These are phyloP conservation scores for Penicillium sp. DNA, from an alignment of 2,329 filamentous ascomycete species.

Conservation along the genomic window DNA sequence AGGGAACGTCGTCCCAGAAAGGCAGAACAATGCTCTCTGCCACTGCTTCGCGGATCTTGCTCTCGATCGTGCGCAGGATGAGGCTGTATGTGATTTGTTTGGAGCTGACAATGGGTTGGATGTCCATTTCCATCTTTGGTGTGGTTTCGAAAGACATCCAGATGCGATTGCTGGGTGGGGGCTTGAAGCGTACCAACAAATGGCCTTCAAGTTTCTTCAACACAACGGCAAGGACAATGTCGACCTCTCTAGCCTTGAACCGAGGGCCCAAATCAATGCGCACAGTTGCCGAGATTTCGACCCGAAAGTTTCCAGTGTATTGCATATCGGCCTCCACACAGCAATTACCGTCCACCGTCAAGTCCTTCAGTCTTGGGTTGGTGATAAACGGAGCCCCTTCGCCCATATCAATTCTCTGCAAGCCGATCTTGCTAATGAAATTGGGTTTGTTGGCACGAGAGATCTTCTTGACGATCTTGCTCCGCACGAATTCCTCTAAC, in stretches of 20 bases:
- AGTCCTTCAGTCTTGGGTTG: conserved; percentile 80
- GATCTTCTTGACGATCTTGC: conserved; percentile 95
- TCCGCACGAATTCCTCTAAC: conserved; percentile 73
- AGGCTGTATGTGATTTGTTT: conserved; percentile 93
- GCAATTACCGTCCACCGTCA: conserved; percentile 89
- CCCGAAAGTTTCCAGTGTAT: conserved; percentile 83
- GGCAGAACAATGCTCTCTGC: conserved; percentile 88
- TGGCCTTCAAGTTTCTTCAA: conserved; percentile 85
- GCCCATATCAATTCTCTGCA: conserved; percentile 81
- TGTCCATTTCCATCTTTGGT: conserved; percentile 89
- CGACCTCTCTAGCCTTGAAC: conserved; percentile 88
- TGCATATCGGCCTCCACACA: conserved; percentile 81
- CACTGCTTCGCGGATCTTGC: conserved; percentile 88
- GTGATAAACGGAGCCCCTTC: conserved; percentile 85
- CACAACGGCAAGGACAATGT: conserved; percentile 81
- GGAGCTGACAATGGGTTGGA: conserved; percentile 92
- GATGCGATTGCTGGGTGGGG: conserved; percentile 90
- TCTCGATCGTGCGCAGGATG: conserved; percentile 91
- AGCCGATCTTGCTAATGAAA: conserved; percentile 81
- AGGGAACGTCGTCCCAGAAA: conserved; percentile 95
- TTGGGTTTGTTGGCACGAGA: conserved; percentile 86
- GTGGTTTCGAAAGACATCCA: conserved; percentile 95
- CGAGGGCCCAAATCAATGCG: conserved; percentile 85
- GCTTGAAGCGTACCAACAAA: conserved; percentile 81
- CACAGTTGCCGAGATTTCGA: conserved; percentile 90